Percentiles rank a stretch among this genome's conserved stretches.
These are phyloP conservation scores for Panicum miliaceum DNA, from an alignment of 176 grass and related monocot genomes.

Conservation along the genomic window DNA sequence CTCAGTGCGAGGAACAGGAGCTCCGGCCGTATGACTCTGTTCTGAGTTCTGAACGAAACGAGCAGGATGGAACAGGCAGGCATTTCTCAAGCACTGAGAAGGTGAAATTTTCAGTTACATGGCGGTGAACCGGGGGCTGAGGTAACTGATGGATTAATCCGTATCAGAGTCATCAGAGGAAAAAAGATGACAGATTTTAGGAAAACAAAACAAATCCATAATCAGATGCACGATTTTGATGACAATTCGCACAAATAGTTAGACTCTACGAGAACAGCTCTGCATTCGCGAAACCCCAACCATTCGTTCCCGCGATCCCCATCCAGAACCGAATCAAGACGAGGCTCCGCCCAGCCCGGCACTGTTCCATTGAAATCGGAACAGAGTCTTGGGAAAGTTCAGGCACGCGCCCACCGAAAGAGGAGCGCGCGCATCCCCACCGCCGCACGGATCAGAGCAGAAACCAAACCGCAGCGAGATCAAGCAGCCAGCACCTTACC, in stretches of 20 bases:
- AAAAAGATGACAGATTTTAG: neutral
- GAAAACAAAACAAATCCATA: neutral
- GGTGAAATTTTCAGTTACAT: neutral
- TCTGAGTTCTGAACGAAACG: neutral
- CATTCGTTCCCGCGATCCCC: neutral
- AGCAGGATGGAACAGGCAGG: neutral
- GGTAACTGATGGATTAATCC: neutral
- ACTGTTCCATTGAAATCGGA: slow-evolving; percentile 37
- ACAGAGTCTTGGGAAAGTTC: neutral
- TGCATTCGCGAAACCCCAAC: neutral
- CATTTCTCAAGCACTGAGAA: neutral
- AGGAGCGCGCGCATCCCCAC: neutral
- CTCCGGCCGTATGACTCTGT: neutral
- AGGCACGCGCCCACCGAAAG: too few species aligned
- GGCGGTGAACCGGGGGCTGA: too few species aligned
- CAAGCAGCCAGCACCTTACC: slow-evolving; percentile 1
- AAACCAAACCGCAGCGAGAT: neutral
- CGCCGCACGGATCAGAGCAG: neutral
- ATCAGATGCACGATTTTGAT: neutral
- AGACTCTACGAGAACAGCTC: neutral
- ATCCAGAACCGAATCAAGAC: neutral
- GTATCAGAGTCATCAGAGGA: neutral
- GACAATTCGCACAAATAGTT: neutral
- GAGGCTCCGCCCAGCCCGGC: neutral
- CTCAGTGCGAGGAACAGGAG: neutral